Conservation (phyloP, 257 asterid species). For the Avicennia marina region DNA sequence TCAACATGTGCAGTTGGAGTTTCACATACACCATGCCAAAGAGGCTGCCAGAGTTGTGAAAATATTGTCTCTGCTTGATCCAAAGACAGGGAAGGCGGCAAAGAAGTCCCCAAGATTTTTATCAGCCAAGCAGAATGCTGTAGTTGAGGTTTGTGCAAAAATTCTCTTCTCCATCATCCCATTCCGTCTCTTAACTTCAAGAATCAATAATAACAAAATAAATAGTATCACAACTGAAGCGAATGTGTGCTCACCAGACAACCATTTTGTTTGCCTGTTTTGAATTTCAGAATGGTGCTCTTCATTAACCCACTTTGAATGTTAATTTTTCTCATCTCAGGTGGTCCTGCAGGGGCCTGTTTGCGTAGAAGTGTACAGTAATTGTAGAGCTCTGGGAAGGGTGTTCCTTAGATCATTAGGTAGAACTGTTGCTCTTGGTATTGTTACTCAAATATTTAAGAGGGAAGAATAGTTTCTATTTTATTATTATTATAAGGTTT, state of each 20-base stretch:
- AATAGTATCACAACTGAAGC: too few relatives aligned
- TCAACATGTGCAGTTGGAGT: conserved; percentile 58
- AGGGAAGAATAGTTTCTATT: too few relatives aligned
- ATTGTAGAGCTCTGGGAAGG: not conserved
- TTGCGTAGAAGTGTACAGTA: not conserved
- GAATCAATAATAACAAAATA: too few relatives aligned
- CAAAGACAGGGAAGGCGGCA: conserved; percentile 71
- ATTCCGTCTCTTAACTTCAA: too few relatives aligned
- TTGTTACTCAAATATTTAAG: not conserved
- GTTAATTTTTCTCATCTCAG: too few relatives aligned
- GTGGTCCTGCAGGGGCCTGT: not conserved
- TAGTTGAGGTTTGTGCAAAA: conserved; percentile 62
- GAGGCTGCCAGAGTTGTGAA: conserved; percentile 72
- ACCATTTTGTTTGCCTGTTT: too few relatives aligned
- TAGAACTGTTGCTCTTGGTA: not conserved
- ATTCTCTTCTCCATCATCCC: too few relatives aligned
- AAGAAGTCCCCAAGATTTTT: conserved; percentile 90
- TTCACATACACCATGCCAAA: conserved; percentile 82
- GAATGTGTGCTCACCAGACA: too few relatives aligned
- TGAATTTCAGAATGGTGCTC: too few relatives aligned
- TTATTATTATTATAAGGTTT: too few relatives aligned
- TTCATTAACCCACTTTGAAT: too few relatives aligned
- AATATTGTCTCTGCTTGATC: conserved; percentile 70
- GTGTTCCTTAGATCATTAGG: not conserved
- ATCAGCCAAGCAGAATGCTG: conserved; percentile 78